These are phyloP conservation scores for Boletus reticuloceps DNA, from an alignment of 768 basidiomycete species.

Conservation along the genomic window DNA sequence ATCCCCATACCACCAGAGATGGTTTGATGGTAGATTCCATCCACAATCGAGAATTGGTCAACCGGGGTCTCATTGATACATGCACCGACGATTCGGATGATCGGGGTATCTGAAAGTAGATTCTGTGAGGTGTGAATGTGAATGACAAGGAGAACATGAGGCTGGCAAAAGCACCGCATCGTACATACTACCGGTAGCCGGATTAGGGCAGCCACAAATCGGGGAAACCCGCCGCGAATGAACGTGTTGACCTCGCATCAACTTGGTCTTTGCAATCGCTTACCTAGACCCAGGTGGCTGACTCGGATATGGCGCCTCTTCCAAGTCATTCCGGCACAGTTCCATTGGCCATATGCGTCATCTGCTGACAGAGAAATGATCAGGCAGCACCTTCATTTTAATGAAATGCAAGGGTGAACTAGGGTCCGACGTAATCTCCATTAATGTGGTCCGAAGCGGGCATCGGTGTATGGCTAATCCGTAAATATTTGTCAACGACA, in stretches of 20 bases:
- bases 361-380: conserved; percentile 10
- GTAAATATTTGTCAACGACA: conserved; percentile 23
- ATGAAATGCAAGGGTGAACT: conserved; percentile 16
- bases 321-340: conserved; percentile 6
- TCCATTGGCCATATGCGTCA: conserved; percentile 7
- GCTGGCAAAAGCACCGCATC: conserved; percentile 22
- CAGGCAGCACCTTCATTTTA: conserved; percentile 18
- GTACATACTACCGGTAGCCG: conserved; percentile 13
- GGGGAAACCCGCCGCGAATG: too few relatives aligned
- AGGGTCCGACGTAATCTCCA: conserved; percentile 23
- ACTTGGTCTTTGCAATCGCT: conserved; percentile 4
- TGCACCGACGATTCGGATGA: conserved; percentile 16
- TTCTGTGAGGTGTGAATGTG: conserved; percentile 21
- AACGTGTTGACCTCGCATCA: too few relatives aligned
- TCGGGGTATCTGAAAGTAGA: conserved; percentile 19
- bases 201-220: conserved; percentile 19
- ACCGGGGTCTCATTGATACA: conserved; percentile 22
- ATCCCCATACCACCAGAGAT: background rate
- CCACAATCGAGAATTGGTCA: background rate
- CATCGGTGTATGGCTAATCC: conserved; percentile 13
- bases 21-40: background rate
- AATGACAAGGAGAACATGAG: conserved; percentile 28
- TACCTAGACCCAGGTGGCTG: conserved; percentile 11
- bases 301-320: background rate
- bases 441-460: conserved; percentile 12